Evolutionary conservation across 176 grass and related monocot genomes (phyloP).

Genomic region (Miscanthus lutarioriparius): DNA sequence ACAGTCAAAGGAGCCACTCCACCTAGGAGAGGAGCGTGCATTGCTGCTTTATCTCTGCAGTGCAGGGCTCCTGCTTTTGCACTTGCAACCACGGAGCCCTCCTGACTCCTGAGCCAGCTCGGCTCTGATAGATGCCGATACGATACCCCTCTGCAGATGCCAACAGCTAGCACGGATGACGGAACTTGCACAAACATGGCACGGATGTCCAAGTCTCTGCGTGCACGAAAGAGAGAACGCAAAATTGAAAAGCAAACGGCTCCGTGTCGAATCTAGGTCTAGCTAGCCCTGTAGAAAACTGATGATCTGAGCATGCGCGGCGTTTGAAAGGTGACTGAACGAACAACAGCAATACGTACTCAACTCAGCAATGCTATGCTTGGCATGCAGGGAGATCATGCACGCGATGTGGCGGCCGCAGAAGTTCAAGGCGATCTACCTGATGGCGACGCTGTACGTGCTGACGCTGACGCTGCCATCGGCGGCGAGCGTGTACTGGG

Average conservation of each 20-base stretch:
- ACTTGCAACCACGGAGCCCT: background rate
- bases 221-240: slow-evolving; percentile 5
- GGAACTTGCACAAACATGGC: slow-evolving; percentile 32
- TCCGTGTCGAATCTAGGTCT: too few species aligned
- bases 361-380: too few species aligned
- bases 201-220: slow-evolving; percentile 27
- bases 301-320: background rate
- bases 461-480: slow-evolving; percentile 92
- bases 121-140: slow-evolving; percentile 29
- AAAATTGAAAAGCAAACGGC: background rate
- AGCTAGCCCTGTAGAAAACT: background rate
- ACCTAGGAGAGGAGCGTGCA: slow-evolving; percentile 16
- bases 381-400: slow-evolving; percentile 82
- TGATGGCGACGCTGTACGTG: slow-evolving; percentile 88
- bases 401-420: slow-evolving; percentile 99
- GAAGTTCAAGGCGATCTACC: slow-evolving; percentile 99
- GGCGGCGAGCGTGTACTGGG: slow-evolving; percentile 95
- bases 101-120: background rate
- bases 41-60: slow-evolving; percentile 31
- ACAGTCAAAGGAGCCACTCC: slow-evolving; percentile 55
- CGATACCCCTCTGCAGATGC: slow-evolving; percentile 5
- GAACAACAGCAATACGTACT: background rate
- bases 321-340: background rate
- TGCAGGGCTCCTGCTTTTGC: slow-evolving; percentile 33
- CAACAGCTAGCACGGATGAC: slow-evolving; percentile 10